Evolutionary conservation across 148 eudicot species (phyloP).

Genomic region (Chenopodium berlandieri): DNA sequence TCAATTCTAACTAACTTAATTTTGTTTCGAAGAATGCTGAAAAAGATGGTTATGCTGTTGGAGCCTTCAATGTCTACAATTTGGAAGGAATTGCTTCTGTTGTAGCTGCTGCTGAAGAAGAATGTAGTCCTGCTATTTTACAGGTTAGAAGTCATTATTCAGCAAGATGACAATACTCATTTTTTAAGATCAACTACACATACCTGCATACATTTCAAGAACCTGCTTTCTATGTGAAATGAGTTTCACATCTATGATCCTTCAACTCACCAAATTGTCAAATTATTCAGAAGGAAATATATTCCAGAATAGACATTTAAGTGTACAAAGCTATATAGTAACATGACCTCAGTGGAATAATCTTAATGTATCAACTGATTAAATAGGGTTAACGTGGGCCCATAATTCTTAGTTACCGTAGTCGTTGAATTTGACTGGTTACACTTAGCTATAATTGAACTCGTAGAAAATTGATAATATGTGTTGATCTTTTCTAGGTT

Average conservation of each 20-base stretch:
- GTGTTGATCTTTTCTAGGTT: no score
- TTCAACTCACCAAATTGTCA: not conserved
- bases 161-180: not conserved
- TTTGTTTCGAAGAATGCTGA: constrained; percentile 64
- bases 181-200: not conserved
- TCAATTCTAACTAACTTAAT: constrained; percentile 19
- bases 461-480: no score
- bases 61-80: constrained; percentile 96
- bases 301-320: not conserved
- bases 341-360: not conserved
- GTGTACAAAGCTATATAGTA: not conserved
- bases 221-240: not conserved
- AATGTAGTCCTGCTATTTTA: constrained; percentile 87
- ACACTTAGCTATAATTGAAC: not conserved
- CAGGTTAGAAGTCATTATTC: constrained; percentile 50
- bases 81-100: constrained; percentile 97
- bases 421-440: not conserved
- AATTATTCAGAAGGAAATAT: not conserved
- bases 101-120: constrained; percentile 90
- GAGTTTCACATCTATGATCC: no score
- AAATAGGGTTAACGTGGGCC: not conserved
- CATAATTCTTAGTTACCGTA: not conserved
- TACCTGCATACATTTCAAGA: not conserved
- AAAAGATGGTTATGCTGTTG: constrained; percentile 90
- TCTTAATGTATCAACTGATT: not conserved